These are phyloP conservation scores for Graphilbum sp. DNA, from an alignment of 2,329 filamentous ascomycete genomes.

Conservation along the genomic window DNA sequence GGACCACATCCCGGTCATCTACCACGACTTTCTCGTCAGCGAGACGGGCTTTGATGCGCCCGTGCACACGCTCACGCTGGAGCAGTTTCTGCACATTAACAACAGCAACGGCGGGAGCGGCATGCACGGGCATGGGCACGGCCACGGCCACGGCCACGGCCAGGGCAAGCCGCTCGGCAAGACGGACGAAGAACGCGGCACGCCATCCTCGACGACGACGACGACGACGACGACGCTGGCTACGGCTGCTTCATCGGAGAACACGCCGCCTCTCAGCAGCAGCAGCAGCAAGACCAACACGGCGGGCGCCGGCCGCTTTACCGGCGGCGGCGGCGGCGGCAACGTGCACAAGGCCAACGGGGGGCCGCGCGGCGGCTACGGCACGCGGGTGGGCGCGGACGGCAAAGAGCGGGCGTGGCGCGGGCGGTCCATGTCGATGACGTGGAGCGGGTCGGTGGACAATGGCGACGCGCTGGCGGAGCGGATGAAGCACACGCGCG, in stretches of 20 bases:
- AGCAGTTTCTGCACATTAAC: constrained; percentile 89
- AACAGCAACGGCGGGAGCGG: constrained; percentile 4
- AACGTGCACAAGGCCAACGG: not conserved
- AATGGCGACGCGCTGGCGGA: constrained; percentile 37
- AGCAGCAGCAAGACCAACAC: no score
- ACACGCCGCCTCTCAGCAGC: no score
- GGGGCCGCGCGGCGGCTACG: not conserved
- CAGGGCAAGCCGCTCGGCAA: no score
- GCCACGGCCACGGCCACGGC: not conserved
- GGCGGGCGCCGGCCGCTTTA: no score
- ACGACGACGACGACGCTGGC: no score
- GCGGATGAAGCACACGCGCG: constrained; percentile 91
- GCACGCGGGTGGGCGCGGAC: constrained; percentile 1
- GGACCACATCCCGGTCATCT: constrained; percentile 94
- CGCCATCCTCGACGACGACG: no score
- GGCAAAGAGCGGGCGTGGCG: constrained; percentile 11
- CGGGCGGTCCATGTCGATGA: constrained; percentile 39
- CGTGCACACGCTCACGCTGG: constrained; percentile 83
- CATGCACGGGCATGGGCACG: not conserved
- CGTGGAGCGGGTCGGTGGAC: constrained; percentile 18
- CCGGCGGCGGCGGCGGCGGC: no score
- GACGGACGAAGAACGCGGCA: no score
- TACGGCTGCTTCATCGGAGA: no score
- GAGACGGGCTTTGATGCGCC: constrained; percentile 96
- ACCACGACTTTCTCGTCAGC: constrained; percentile 95